These are phyloP conservation scores for Tuber umbilicatum DNA, from an alignment of 495 filamentous ascomycete species.

Conservation along the genomic window DNA sequence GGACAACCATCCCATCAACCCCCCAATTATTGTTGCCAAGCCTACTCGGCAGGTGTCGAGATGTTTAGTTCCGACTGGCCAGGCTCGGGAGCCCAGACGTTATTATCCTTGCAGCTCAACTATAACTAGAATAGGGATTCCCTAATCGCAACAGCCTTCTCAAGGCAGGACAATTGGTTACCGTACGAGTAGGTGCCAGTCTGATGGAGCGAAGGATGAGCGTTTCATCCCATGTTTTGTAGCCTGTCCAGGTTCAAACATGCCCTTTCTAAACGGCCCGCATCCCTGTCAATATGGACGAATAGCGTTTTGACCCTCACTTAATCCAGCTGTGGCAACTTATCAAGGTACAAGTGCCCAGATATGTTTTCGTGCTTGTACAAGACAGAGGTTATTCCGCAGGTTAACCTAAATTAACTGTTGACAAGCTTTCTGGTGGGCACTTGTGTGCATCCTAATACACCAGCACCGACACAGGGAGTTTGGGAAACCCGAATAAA, in stretches of 20 bases:
- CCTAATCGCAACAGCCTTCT: neutral
- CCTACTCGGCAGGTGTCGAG: constrained; percentile 14
- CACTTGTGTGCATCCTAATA: neutral
- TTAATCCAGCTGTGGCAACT: neutral
- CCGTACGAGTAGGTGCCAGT: neutral
- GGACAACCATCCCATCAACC: neutral
- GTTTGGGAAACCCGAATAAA: neutral
- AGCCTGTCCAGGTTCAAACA: constrained; percentile 29
- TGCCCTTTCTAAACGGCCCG: constrained; percentile 26
- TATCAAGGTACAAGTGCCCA: neutral
- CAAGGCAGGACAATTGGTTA: neutral
- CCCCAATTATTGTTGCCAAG: constrained; percentile 6
- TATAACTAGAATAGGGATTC: constrained; percentile 20
- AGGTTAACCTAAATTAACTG: neutral
- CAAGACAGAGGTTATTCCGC: too few relatives aligned
- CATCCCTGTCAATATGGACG: constrained; percentile 13
- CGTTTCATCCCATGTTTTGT: constrained; percentile 21
- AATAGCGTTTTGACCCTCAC: constrained; percentile 25
- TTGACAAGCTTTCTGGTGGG: neutral
- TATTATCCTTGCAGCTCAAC: constrained; percentile 1
- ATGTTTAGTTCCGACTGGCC: neutral
- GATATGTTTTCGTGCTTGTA: neutral
- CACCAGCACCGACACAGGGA: neutral
- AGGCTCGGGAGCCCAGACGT: neutral
- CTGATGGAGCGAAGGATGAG: neutral